A percentile compares a stretch with the other conserved stretches of the same genome.
Conservation (phyloP, 2,329 filamentous ascomycete species). For the Ascocoryne sarcoides region DNA sequence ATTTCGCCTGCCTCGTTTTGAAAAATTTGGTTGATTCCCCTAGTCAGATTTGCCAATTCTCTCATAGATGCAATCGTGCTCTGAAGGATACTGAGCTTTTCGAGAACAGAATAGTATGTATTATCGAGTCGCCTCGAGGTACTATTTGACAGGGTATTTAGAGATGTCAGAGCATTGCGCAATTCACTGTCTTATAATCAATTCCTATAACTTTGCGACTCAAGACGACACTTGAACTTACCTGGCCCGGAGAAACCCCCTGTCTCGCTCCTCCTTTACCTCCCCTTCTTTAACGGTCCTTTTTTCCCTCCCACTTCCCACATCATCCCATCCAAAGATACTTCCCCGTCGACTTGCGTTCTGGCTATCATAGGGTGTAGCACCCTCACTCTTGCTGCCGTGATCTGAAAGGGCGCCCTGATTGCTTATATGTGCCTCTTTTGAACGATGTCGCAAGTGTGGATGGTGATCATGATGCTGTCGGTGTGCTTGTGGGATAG, state of each 20-base stretch:
- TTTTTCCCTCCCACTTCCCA: slow-evolving; percentile 7
- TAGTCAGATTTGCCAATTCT: slow-evolving; percentile 55
- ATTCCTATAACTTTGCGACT: slow-evolving; percentile 2
- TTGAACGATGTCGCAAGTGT: slow-evolving; percentile 29
- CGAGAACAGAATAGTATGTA: slow-evolving; percentile 64
- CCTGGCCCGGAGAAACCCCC: slow-evolving; percentile 33
- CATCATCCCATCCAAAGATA: slow-evolving; percentile 24
- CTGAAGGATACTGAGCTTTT: slow-evolving; percentile 57
- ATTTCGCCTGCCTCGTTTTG: slow-evolving; percentile 49
- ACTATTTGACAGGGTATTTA: slow-evolving; percentile 51
- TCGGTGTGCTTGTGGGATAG: slow-evolving; percentile 28
- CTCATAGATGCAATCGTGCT: slow-evolving; percentile 56
- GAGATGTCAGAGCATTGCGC: slow-evolving; percentile 41
- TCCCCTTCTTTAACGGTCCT: slow-evolving; percentile 32
- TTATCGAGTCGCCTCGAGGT: slow-evolving; percentile 62
- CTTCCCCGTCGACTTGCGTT: slow-evolving; percentile 37
- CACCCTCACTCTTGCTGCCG: slow-evolving; percentile 30
- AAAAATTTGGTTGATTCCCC: slow-evolving; percentile 50
- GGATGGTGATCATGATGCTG: slow-evolving; percentile 29
- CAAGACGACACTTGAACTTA: slow-evolving; percentile 25
- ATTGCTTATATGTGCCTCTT: slow-evolving; percentile 13
- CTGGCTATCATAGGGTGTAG: slow-evolving; percentile 36
- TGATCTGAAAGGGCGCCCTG: slow-evolving; percentile 3
- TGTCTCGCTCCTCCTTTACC: slow-evolving; percentile 35
- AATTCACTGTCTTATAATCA: slow-evolving; percentile 35